phyloP scores from a whole-genome alignment of 2,329 filamentous ascomycete species.

The Neoascochyta sp. region DNA sequence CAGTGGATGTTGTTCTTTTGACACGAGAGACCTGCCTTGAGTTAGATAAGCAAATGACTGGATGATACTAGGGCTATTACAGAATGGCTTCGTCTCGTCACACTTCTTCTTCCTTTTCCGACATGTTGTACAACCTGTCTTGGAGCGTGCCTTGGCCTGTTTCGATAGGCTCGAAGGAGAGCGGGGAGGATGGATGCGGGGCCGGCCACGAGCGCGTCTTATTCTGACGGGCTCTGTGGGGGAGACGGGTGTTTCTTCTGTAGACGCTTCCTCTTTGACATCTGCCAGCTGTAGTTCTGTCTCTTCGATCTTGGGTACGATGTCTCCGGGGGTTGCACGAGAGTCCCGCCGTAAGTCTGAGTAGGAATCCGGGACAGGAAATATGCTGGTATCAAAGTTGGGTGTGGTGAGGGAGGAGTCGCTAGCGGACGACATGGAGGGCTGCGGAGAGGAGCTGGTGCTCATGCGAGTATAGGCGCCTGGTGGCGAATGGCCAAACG shows the following conservation, averaged over 20 bases:
- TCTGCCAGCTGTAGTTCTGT: constrained; percentile 44
- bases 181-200: constrained; percentile 72
- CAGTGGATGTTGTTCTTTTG: constrained; percentile 91
- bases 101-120: constrained; percentile 60
- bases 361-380: constrained; percentile 21
- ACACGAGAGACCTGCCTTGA: constrained; percentile 68
- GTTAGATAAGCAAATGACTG: constrained; percentile 17
- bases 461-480: constrained; percentile 34
- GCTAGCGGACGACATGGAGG: constrained; percentile 41
- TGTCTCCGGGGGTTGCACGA: constrained; percentile 30
- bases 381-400: constrained; percentile 30
- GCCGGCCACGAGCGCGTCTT: constrained; percentile 62
- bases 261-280: constrained; percentile 33
- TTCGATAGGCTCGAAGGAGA: constrained; percentile 61
- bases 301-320: constrained; percentile 55
- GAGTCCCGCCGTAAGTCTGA: constrained; percentile 25
- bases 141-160: constrained; percentile 67
- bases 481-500: constrained; percentile 35
- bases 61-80: constrained; percentile 22
- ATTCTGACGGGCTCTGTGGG: constrained; percentile 37
- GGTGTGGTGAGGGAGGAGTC: constrained; percentile 39
- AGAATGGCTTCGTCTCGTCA: constrained; percentile 48
- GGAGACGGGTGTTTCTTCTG: constrained; percentile 32
- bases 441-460: constrained; percentile 40
- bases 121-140: constrained; percentile 58